A percentile compares a stretch with the other conserved stretches of the same genome.
These are phyloP conservation scores for Acer saccharum DNA, from an alignment of 345 rosid genomes.

Conservation along the genomic window DNA sequence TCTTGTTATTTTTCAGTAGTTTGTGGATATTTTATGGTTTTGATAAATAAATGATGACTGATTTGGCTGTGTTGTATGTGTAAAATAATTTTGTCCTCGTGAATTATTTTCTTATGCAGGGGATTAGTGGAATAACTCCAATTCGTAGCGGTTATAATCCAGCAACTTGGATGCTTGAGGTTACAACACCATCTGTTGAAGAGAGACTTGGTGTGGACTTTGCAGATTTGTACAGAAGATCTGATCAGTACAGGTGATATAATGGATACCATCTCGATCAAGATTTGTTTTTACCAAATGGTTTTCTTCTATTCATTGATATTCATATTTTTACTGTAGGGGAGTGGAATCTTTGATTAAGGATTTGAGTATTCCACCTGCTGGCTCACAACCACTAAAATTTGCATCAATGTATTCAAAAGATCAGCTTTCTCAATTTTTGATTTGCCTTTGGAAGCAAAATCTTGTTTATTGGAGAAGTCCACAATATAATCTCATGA, in stretches of 20 bases:
- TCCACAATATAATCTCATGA: conserved; percentile 48
- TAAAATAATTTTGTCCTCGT: too few species aligned
- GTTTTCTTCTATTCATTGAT: background rate
- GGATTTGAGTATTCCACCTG: conserved; percentile 39
- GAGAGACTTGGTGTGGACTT: conserved; percentile 48
- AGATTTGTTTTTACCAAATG: background rate
- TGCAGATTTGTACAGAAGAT: conserved; percentile 58
- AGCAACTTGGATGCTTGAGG: conserved; percentile 68
- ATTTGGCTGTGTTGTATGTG: background rate
- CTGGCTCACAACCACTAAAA: conserved; percentile 49
- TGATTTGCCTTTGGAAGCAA: conserved; percentile 49
- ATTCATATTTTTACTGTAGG: conserved; percentile 37
- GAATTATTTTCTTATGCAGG: conserved; percentile 28
- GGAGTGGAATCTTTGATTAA: conserved; percentile 67
- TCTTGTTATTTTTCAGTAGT: too few species aligned
- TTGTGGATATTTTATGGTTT: too few species aligned
- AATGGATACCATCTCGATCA: background rate
- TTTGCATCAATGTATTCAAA: conserved; percentile 66
- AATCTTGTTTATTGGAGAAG: conserved; percentile 64
- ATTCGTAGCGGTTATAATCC: conserved; percentile 54
- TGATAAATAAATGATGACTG: background rate
- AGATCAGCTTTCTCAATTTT: conserved; percentile 54
- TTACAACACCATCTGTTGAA: conserved; percentile 44
- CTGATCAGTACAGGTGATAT: conserved; percentile 56
- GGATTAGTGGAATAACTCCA: conserved; percentile 57